Evolutionary conservation across 1,284 basidiomycete genomes (phyloP).

Genomic region (Malassezia psittaci): DNA sequence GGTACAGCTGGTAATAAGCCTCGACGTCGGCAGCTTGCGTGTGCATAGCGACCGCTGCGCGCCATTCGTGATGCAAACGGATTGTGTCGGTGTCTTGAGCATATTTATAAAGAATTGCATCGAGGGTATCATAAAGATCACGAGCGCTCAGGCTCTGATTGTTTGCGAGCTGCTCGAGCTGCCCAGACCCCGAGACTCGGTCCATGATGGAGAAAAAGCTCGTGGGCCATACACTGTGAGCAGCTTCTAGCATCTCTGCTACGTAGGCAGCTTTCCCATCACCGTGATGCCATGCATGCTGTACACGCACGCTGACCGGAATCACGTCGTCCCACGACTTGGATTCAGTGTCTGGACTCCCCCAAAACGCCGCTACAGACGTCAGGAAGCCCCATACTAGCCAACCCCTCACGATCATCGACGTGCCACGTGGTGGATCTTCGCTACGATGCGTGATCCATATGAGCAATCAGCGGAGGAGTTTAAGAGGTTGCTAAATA

Average conservation of each 20-base stretch:
- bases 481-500: constrained; percentile 25
- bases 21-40: constrained; percentile 28
- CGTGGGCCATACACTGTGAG: constrained; percentile 18
- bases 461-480: constrained; percentile 43
- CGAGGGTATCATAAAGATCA: background rate
- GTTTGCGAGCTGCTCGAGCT: background rate
- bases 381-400: background rate
- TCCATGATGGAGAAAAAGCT: constrained; percentile 28
- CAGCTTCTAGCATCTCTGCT: constrained; percentile 69
- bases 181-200: background rate
- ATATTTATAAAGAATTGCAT: constrained; percentile 3
- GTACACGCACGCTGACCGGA: constrained; percentile 8
- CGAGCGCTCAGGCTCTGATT: background rate
- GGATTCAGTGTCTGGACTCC: background rate
- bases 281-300: constrained; percentile 6
- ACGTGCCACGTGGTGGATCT: background rate
- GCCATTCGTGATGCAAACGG: constrained; percentile 22
- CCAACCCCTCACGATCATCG: background rate
- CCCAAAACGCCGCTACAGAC: background rate
- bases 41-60: constrained; percentile 29
- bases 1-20: constrained; percentile 34
- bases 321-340: background rate
- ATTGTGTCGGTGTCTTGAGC: background rate
- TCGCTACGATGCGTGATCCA: constrained; percentile 34
- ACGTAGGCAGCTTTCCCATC: constrained; percentile 54